Percentiles rank a stretch among this genome's conserved stretches.
Evolutionary conservation across 805 yeast species (phyloP).

Genomic region (Starmera amethionina): DNA sequence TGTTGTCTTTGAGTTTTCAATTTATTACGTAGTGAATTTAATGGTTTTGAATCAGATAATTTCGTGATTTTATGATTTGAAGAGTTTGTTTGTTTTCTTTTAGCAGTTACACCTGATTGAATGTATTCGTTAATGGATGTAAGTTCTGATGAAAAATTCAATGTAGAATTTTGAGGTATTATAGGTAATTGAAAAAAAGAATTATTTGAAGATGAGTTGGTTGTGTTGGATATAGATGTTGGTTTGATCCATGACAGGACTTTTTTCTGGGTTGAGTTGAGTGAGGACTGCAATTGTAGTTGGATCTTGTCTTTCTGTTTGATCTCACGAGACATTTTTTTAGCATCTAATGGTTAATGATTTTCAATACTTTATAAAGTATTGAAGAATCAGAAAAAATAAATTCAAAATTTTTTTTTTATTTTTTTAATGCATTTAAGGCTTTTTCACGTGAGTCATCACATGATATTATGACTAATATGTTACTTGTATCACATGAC

Average conservation of each 20-base stretch:
- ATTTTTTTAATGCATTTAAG: too few species aligned
- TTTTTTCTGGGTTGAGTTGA: constrained; percentile 8
- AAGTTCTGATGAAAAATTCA: constrained; percentile 8
- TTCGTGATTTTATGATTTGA: constrained; percentile 8
- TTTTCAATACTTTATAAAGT: too few species aligned
- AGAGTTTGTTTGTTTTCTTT: constrained; percentile 8
- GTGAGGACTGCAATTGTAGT: constrained; percentile 7
- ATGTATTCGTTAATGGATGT: constrained; percentile 18
- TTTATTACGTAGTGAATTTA: constrained; percentile 15
- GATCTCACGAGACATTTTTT: constrained; percentile 17
- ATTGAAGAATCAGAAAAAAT: too few species aligned
- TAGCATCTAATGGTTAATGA: background rate
- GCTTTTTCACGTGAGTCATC: too few species aligned
- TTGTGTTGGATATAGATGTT: background rate
- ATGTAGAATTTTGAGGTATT: constrained; percentile 12
- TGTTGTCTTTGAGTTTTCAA: constrained; percentile 9
- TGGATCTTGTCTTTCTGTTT: constrained; percentile 16
- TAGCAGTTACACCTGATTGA: constrained; percentile 8
- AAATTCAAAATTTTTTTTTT: too few species aligned
- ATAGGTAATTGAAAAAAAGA: constrained; percentile 17
- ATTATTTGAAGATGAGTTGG: constrained; percentile 5
- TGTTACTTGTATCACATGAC: too few species aligned
- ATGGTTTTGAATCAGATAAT: constrained; percentile 12
- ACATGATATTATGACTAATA: too few species aligned
- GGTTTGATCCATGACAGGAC: constrained; percentile 16